Percentiles rank a stretch among this genome's conserved stretches.
These are phyloP conservation scores for Gentiana dahurica DNA, from an alignment of 257 asterid species.

Conservation along the genomic window DNA sequence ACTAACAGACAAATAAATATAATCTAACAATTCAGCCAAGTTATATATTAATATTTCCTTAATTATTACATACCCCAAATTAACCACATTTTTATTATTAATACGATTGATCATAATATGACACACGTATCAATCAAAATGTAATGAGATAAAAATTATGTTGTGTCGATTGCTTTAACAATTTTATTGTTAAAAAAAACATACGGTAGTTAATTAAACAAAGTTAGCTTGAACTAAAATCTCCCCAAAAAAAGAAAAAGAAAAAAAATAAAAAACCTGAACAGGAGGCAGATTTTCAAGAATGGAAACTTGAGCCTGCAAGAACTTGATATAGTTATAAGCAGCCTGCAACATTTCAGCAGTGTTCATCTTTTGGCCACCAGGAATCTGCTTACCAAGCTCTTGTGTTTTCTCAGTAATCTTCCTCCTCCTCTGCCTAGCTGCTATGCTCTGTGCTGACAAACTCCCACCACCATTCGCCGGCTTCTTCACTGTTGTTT, in stretches of 20 bases:
- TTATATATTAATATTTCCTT: too few species aligned
- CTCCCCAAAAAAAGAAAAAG: too few species aligned
- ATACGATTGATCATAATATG: too few species aligned
- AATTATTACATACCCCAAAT: too few species aligned
- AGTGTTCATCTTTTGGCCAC: conserved; percentile 81
- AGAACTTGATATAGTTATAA: conserved; percentile 51
- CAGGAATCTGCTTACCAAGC: conserved; percentile 80
- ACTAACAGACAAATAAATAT: too few species aligned
- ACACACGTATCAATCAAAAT: not conserved
- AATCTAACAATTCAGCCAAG: too few species aligned
- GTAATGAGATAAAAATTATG: conserved; percentile 4
- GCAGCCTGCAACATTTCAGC: conserved; percentile 90
- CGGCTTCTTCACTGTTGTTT: conserved; percentile 7
- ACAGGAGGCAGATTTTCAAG: conserved; percentile 29
- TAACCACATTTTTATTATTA: too few species aligned
- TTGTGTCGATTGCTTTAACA: too few species aligned
- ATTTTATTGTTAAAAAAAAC: too few species aligned
- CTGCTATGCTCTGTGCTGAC: conserved; percentile 74
- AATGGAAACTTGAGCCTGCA: conserved; percentile 67
- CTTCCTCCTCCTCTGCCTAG: conserved; percentile 77
- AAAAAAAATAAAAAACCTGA: conserved; percentile 25
- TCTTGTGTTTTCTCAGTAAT: conserved; percentile 77
- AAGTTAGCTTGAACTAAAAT: too few species aligned
- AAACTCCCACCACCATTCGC: conserved; percentile 15
- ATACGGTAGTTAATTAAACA: too few species aligned